These are phyloP conservation scores for Lachnellula arida DNA, from an alignment of 2,329 filamentous ascomycete genomes.

Conservation along the genomic window DNA sequence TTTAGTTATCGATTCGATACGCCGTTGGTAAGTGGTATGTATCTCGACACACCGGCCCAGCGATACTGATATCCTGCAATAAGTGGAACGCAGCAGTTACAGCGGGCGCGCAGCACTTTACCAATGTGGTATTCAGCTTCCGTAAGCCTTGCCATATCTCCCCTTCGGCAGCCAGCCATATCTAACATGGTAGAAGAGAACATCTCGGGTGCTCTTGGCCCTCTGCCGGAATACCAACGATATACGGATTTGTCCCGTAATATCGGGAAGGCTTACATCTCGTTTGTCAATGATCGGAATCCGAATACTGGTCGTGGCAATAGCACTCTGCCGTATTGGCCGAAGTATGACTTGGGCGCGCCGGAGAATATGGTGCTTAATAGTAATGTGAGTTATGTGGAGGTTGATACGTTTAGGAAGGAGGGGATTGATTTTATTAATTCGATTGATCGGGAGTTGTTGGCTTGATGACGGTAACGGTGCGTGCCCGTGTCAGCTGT, in stretches of 20 bases:
- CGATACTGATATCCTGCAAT: not conserved
- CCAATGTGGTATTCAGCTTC: slow-evolving; percentile 47
- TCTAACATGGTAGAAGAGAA: slow-evolving; percentile 32
- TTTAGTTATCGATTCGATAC: slow-evolving; percentile 49
- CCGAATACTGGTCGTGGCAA: slow-evolving; percentile 36
- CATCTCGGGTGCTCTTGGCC: slow-evolving; percentile 42
- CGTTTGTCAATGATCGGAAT: slow-evolving; percentile 39
- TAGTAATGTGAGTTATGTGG: slow-evolving; percentile 39
- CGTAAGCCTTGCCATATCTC: slow-evolving; percentile 11
- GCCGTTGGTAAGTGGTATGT: slow-evolving; percentile 21
- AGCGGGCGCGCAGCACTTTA: slow-evolving; percentile 43
- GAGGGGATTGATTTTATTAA: slow-evolving; percentile 44
- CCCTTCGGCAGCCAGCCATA: not conserved
- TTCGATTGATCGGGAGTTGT: slow-evolving; percentile 36
- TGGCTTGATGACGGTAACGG: slow-evolving; percentile 18
- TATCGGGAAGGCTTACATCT: slow-evolving; percentile 24
- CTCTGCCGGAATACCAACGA: slow-evolving; percentile 39
- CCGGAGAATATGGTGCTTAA: slow-evolving; percentile 43
- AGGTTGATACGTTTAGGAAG: slow-evolving; percentile 44
- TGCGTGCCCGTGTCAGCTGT: not conserved
- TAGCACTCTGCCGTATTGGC: slow-evolving; percentile 37
- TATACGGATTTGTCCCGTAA: slow-evolving; percentile 28
- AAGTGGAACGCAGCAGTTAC: slow-evolving; percentile 37
- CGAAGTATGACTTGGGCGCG: slow-evolving; percentile 34
- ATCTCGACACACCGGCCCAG: not conserved